These are phyloP conservation scores for Rutstroemia sp. DNA, from an alignment of 2,329 filamentous ascomycete genomes.

Conservation along the genomic window DNA sequence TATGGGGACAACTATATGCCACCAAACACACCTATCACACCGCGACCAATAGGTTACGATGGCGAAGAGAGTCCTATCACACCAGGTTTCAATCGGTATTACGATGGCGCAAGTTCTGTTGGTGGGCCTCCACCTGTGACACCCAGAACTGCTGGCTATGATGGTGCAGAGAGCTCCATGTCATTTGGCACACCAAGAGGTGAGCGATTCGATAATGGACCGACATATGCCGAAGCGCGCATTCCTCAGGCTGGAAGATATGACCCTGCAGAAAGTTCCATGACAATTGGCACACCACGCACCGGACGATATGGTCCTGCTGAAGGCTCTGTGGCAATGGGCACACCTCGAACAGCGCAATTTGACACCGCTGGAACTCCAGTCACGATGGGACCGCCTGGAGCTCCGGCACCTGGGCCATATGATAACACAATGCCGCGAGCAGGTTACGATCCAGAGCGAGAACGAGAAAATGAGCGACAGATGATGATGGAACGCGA, in stretches of 20 bases:
- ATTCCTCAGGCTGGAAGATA: constrained; percentile 1
- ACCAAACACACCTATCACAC: constrained; percentile 8
- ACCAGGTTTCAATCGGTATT: not conserved
- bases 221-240: not conserved
- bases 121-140: not conserved
- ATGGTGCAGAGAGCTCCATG: constrained; percentile 4
- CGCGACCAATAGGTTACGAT: constrained; percentile 3
- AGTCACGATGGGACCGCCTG: not conserved
- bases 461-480: constrained; percentile 8
- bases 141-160: constrained; percentile 3
- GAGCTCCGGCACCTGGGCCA: constrained; percentile 2
- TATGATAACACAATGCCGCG: constrained; percentile 10
- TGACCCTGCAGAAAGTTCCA: constrained; percentile 1
- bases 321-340: constrained; percentile 4
- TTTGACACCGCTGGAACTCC: constrained; percentile 23
- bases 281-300: constrained; percentile 1
- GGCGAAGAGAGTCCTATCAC: constrained; percentile 2
- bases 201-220: not conserved
- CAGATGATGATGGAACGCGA: constrained; percentile 5
- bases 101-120: not conserved
- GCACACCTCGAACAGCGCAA: constrained; percentile 14
- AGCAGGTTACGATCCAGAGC: constrained; percentile 15
- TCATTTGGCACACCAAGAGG: not conserved
- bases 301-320: constrained; percentile 5
- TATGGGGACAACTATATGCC: not conserved